Evolutionary conservation across 768 basidiomycete species (phyloP).

Genomic region (Leccinum broughii): DNA sequence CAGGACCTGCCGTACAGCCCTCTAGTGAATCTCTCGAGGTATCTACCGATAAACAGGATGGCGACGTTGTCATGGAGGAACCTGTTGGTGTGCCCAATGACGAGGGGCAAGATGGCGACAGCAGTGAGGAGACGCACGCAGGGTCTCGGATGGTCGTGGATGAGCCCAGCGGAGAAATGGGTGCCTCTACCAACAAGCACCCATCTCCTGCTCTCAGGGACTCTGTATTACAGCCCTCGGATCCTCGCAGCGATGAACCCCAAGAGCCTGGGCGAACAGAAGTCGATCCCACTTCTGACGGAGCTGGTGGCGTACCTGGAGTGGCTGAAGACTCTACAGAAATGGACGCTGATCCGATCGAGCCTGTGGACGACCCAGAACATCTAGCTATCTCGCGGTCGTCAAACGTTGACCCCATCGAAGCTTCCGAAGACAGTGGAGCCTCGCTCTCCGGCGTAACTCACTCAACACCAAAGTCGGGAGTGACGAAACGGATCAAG

Average conservation of each 20-base stretch:
- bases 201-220: not conserved
- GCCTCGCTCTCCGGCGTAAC: slow-evolving; percentile 1
- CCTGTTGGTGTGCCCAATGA: not conserved
- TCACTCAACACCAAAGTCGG: slow-evolving; percentile 31
- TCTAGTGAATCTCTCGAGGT: not conserved
- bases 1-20: slow-evolving; percentile 27
- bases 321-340: not conserved
- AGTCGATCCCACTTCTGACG: slow-evolving; percentile 16
- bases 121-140: slow-evolving; percentile 22
- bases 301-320: not conserved
- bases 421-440: slow-evolving; percentile 16
- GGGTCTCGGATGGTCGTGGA: slow-evolving; percentile 22
- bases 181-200: not conserved
- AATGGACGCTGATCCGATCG: slow-evolving; percentile 42
- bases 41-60: not conserved
- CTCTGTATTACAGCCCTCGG: not conserved
- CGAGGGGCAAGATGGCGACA: slow-evolving; percentile 5
- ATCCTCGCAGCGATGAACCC: not conserved
- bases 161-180: slow-evolving; percentile 5
- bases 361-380: slow-evolving; percentile 41
- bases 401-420: slow-evolving; percentile 33
- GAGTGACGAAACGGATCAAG: slow-evolving; percentile 44
- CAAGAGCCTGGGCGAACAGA: slow-evolving; percentile 11
- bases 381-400: slow-evolving; percentile 9
- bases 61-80: slow-evolving; percentile 13